Conservation (phyloP, 2,329 filamentous ascomycete species). For the Calonectria pteridis region DNA sequence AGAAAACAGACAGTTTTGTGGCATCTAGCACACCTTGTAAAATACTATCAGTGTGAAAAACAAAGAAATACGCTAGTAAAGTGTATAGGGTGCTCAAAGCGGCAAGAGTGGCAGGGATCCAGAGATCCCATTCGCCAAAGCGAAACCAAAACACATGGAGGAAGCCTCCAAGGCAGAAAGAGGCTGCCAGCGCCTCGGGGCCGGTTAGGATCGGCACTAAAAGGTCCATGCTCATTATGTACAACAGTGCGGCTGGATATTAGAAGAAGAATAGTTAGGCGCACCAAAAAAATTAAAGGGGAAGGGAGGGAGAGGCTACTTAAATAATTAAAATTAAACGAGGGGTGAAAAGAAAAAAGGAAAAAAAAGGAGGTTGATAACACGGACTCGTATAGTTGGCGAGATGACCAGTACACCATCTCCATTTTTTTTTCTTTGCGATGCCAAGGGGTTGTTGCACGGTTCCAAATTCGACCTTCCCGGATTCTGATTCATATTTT, state of each 20-base stretch:
- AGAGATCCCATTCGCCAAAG: neutral
- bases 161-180: neutral
- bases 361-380: neutral
- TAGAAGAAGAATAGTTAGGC: neutral
- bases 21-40: neutral
- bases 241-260: neutral
- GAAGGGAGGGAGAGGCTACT: neutral
- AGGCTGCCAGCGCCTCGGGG: neutral
- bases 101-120: neutral
- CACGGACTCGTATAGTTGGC: neutral
- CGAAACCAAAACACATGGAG: neutral
- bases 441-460: neutral
- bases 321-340: neutral
- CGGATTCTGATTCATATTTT: neutral
- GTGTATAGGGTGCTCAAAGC: neutral
- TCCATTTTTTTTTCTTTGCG: neutral
- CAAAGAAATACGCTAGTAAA: neutral
- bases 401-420: neutral
- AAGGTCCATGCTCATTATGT: neutral
- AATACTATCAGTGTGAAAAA: neutral
- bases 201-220: neutral
- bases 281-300: too few relatives aligned
- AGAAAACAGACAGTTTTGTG: neutral
- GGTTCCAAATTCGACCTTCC: neutral
- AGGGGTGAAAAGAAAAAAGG: neutral